Conservation (phyloP, 257 asterid species). For the Nicotiana tomentosiformis region DNA sequence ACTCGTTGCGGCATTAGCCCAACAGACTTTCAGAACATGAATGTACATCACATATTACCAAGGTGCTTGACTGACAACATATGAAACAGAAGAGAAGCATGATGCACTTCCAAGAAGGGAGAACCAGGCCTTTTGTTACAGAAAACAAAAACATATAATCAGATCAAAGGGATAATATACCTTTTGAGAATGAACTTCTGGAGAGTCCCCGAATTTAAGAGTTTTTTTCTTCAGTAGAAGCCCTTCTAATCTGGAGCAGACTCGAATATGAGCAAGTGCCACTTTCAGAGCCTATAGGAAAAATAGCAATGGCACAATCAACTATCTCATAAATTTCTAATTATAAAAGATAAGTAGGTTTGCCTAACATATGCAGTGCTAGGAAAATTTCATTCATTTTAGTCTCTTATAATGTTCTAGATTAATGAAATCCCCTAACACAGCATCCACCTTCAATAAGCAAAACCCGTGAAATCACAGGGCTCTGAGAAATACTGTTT, state of each 20-base stretch:
- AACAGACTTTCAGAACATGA: not conserved
- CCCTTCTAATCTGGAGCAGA: slow-evolving; percentile 81
- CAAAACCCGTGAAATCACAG: not conserved
- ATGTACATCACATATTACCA: not conserved
- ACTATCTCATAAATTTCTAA: not conserved
- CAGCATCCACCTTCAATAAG: not conserved
- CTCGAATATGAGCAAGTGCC: slow-evolving; percentile 73
- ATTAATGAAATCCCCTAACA: not conserved
- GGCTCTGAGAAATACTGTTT: not conserved
- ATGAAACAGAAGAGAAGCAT: not conserved
- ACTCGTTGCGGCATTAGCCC: not conserved
- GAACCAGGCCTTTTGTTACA: not conserved
- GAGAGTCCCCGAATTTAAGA: slow-evolving; percentile 69
- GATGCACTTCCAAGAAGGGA: not conserved
- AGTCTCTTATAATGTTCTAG: not conserved
- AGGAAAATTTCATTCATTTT: not conserved
- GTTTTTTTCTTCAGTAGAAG: slow-evolving; percentile 76
- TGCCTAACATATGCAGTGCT: not conserved
- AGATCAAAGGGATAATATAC: slow-evolving; percentile 26
- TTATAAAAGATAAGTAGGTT: not conserved
- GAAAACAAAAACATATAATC: not conserved
- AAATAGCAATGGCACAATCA: not conserved
- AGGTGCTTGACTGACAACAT: not conserved
- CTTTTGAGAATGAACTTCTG: slow-evolving; percentile 84
- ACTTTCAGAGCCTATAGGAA: slow-evolving; percentile 59